Base-by-base conservation (phyloP, 2,329 filamentous ascomycete genomes). In the Calonectria fujianensis region DNA sequence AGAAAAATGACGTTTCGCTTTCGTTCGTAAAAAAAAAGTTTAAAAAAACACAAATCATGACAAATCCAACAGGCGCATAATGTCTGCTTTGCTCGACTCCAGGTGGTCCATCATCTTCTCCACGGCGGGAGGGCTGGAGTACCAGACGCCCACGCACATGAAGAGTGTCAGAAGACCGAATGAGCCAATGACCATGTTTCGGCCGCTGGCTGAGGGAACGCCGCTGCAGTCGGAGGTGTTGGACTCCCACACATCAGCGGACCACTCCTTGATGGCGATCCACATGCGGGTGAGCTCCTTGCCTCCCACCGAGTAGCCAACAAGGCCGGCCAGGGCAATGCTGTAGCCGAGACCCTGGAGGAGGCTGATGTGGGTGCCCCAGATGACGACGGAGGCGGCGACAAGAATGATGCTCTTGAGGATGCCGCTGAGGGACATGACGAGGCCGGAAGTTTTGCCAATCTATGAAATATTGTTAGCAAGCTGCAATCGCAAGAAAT, bases 371-470 rank as follows among this genome's bases (percentile, higher is more conserved):
- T 91, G 90, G 73, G 94, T 95, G 78, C 90, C 88, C 93, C 95
- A 97, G 83, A 96, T 93, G 82, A 95, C 84, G 85, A 97, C 94
- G 69, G 94, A 95, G 73, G 92, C 90, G 74, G 90, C 88, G 77
- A 97, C 94, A 70, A 97, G 92, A 73, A 97, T 91, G 75, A 97
- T 96, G 85, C 96, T 95, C 87, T 97, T 97, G 81, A 97, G 91
- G 78, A 97, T 95, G 84, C 95, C 95, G 74, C 93, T 96, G 31
- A 97, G 91, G 41, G 95, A 96, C 87, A 97, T 94, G 80, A 96
- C 94, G 68, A 97, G 91, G 70, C 94, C 94, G 2, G 95, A 97
- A 10, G 95, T 97, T 86, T 95, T 96, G 83, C 95, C 95, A 82
- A 97, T 97, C 94, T 96, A 24, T 18, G n/a, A 10, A 35, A 16